Base-by-base conservation (phyloP, 768 basidiomycete species). In the Lactarius sanguifluus region DNA sequence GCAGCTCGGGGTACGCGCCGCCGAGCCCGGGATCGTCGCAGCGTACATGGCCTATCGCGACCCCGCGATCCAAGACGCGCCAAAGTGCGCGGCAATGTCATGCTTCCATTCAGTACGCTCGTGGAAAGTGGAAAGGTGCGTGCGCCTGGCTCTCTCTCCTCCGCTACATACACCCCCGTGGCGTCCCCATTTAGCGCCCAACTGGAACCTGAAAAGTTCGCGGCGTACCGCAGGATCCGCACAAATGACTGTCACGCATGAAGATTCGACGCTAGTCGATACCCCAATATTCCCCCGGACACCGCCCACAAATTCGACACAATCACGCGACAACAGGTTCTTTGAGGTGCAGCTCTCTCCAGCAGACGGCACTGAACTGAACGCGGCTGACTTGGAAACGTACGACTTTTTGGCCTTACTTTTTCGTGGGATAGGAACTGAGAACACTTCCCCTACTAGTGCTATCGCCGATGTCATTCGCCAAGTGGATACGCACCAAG, bases 41-140 rank as follows among this genome's bases (percentile, higher is more conserved):
- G 96, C 96, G n/a, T 92, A 91, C 75, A 88, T 93, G 89, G 88
- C 80, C 7, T 92, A 92, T 73, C 84, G 92, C 57, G 96, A 96
- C 71, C 88, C 95, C 2, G 73, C 77, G 25, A 76, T 80, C 57
- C 81, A 79, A 34, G 78, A 81, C 61, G 87, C 90, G 38, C 86
- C 87, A 16, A 81, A 81, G 74, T 80, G 95, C 7, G 95, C 95
- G 1, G 93, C 96, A 1, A 82, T 85, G 91, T 90, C 7, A 86
- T 92, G 76, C 79, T 96, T 43, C 86, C 89, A 38, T 99, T 97
- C 80, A 80, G 96, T 64, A 82, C 88, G 15, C 76, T 99, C 64
- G 28, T 28, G 28, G 28, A 28, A 28, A 28, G 86, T 89, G 2
- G 93, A 97, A 75, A 89, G 83, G 90, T 93, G 71, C 65, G 85